Percentiles rank a stretch among this genome's conserved stretches.
Evolutionary conservation across 768 basidiomycete genomes (phyloP).

Genomic region (Ramaria sp.): DNA sequence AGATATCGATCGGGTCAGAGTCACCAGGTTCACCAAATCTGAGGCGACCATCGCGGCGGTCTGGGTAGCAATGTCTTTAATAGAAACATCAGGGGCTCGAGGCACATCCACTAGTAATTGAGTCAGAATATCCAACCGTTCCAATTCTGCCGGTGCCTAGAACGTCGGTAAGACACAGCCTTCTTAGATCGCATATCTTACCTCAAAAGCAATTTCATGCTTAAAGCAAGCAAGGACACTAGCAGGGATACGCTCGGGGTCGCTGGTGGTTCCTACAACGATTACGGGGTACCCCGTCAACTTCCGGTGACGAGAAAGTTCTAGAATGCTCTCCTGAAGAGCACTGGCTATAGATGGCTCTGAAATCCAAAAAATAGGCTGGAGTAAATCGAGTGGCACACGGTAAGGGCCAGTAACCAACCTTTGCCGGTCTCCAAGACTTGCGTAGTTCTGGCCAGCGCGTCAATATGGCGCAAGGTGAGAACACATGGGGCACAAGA

Average conservation of each 20-base stretch:
- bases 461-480: constrained; percentile 71
- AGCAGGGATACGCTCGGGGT: constrained; percentile 51
- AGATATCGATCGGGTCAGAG: constrained; percentile 45
- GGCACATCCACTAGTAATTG: constrained; percentile 28
- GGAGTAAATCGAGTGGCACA: not conserved
- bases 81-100: constrained; percentile 68
- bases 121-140: constrained; percentile 53
- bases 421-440: constrained; percentile 55
- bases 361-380: constrained; percentile 18
- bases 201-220: constrained; percentile 71
- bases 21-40: constrained; percentile 66
- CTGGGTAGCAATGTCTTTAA: constrained; percentile 65
- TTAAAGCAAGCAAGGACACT: constrained; percentile 69
- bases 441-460: constrained; percentile 61
- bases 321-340: constrained; percentile 52
- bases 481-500: constrained; percentile 79
- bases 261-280: constrained; percentile 63
- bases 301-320: constrained; percentile 46
- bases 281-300: constrained; percentile 61
- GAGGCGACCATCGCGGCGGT: constrained; percentile 84
- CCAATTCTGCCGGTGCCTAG: constrained; percentile 73
- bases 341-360: constrained; percentile 47
- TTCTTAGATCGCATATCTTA: constrained; percentile 17
- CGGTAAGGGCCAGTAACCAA: constrained; percentile 16
- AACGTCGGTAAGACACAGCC: not conserved